These are phyloP conservation scores for Aspergillus sp. DNA, from an alignment of 2,329 filamentous ascomycete genomes.

Conservation along the genomic window DNA sequence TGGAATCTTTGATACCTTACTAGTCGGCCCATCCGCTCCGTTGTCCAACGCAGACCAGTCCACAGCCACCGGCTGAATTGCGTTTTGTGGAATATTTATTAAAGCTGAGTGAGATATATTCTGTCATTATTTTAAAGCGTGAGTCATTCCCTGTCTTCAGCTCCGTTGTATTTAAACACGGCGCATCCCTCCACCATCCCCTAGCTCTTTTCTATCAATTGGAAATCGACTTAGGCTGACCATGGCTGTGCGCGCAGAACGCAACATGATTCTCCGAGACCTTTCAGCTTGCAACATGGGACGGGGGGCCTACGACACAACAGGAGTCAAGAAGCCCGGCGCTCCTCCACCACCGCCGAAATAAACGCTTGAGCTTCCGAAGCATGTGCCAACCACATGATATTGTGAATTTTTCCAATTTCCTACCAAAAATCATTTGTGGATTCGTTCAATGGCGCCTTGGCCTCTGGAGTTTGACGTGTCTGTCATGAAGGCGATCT, in stretches of 20 bases:
- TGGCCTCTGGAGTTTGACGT: constrained; percentile 27
- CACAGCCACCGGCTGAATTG: constrained; percentile 12
- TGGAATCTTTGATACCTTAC: constrained; percentile 24
- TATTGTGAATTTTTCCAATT: constrained; percentile 15
- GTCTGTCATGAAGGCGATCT: constrained; percentile 26
- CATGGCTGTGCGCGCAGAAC: constrained; percentile 33
- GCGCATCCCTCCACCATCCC: background rate
- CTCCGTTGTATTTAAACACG: background rate
- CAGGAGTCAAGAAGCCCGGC: constrained; percentile 50
- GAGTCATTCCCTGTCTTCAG: constrained; percentile 2
- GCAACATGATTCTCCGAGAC: constrained; percentile 43
- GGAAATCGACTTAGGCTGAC: constrained; percentile 20
- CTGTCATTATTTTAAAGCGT: constrained; percentile 11
- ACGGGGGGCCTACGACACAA: constrained; percentile 53
- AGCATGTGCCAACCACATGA: constrained; percentile 22
- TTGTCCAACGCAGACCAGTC: constrained; percentile 18
- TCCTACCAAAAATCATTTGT: constrained; percentile 22
- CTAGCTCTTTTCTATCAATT: background rate
- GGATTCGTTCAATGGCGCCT: constrained; percentile 25
- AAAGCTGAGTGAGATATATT: background rate
- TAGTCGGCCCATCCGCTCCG: constrained; percentile 18
- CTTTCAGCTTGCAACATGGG: constrained; percentile 49
- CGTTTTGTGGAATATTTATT: constrained; percentile 12
- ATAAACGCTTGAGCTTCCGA: constrained; percentile 15
- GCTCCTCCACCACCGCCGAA: constrained; percentile 45